A percentile compares a stretch with the other conserved stretches of the same genome.
Evolutionary conservation across 805 yeast genomes (phyloP).

Genomic region (Sporopachydermia quercuum): DNA sequence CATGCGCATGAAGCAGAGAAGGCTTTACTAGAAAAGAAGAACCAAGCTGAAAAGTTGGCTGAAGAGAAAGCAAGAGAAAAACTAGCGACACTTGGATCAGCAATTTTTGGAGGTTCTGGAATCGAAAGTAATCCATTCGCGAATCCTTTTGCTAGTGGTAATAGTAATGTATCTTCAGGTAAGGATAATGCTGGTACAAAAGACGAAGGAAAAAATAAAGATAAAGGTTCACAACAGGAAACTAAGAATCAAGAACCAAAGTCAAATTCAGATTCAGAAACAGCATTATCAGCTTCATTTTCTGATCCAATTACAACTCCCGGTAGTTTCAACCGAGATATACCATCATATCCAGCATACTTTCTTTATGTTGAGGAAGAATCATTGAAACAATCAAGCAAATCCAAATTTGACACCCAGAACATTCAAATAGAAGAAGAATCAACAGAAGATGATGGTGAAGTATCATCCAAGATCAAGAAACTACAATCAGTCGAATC

Average conservation of each 20-base stretch:
- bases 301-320: slow-evolving; percentile 1
- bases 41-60: slow-evolving; percentile 25
- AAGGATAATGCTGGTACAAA: slow-evolving; percentile 4
- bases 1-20: slow-evolving; percentile 4
- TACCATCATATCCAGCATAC: slow-evolving; percentile 48
- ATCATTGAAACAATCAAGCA: slow-evolving; percentile 34
- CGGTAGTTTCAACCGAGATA: slow-evolving; percentile 8
- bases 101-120: slow-evolving; percentile 19
- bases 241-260: slow-evolving; percentile 2
- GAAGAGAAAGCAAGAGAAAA: slow-evolving; percentile 29
- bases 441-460: slow-evolving; percentile 25
- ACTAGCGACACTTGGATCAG: slow-evolving; percentile 24
- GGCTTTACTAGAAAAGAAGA: slow-evolving; percentile 13
- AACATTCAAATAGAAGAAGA: slow-evolving; percentile 33
- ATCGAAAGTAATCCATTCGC: slow-evolving; percentile 26
- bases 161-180: slow-evolving; percentile 14
- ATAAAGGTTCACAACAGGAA: slow-evolving; percentile 12
- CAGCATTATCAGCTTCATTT: background rate
- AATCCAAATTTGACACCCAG: slow-evolving; percentile 31
- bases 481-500: slow-evolving; percentile 19
- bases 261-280: slow-evolving; percentile 2
- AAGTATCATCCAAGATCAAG: slow-evolving; percentile 15
- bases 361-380: slow-evolving; percentile 65
- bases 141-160: slow-evolving; percentile 5
- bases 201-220: slow-evolving; percentile 7